These are phyloP conservation scores for Suhomyces yuchorum DNA, from an alignment of 1,139 yeast genomes.

Conservation along the genomic window DNA sequence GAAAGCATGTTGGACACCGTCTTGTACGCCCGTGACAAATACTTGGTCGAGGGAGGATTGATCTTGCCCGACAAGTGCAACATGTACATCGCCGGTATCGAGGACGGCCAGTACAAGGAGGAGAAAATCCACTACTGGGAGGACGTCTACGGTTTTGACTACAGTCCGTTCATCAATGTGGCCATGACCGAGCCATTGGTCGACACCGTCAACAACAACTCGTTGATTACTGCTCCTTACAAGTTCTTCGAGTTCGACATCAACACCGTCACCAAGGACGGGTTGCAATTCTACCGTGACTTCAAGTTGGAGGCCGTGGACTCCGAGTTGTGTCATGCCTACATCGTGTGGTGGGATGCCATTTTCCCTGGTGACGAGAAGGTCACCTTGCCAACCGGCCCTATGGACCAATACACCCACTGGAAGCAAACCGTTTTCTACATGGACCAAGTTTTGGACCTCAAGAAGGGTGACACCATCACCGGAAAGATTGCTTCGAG, in stretches of 20 bases:
- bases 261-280: conserved; percentile 82
- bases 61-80: conserved; percentile 95
- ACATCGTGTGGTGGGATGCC: conserved; percentile 93
- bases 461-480: conserved; percentile 75
- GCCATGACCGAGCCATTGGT: conserved; percentile 95
- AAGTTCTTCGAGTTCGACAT: conserved; percentile 82
- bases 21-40: conserved; percentile 88
- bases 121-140: conserved; percentile 96
- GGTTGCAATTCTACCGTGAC: conserved; percentile 69
- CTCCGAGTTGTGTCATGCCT: conserved; percentile 83
- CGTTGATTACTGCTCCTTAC: conserved; percentile 73
- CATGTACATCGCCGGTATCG: conserved; percentile 89
- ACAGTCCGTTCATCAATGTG: conserved; percentile 66
- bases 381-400: conserved; percentile 76
- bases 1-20: conserved; percentile 99
- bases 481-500: conserved; percentile 71
- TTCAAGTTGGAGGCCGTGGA: conserved; percentile 75
- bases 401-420: conserved; percentile 79
- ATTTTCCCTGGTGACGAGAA: conserved; percentile 74
- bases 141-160: conserved; percentile 95
- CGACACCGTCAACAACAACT: conserved; percentile 80
- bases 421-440: conserved; percentile 99
- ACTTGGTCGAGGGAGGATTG: conserved; percentile 82
- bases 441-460: conserved; percentile 76
- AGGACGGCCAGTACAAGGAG: conserved; percentile 90